Conservation (phyloP, 805 yeast species). For the Candida anglica region DNA sequence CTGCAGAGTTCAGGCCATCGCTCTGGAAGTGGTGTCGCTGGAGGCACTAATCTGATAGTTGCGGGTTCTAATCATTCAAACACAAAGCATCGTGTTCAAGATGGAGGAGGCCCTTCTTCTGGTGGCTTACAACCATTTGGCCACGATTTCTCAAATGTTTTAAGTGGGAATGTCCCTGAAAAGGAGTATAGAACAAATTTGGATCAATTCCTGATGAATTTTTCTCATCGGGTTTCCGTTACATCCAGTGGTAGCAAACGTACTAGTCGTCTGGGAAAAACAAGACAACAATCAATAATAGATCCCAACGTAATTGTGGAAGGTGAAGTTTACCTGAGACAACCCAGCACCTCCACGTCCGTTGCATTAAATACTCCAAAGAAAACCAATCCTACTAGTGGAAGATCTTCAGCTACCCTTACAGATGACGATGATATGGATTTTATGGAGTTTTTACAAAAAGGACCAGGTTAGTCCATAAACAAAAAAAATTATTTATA, state of each 20-base stretch:
- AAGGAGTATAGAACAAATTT: conserved; percentile 24
- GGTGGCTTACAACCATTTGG: conserved; percentile 5
- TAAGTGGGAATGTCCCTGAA: conserved; percentile 25
- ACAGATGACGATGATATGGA: conserved; percentile 36
- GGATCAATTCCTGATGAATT: conserved; percentile 26
- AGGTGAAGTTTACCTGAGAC: no score
- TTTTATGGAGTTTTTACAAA: conserved; percentile 42
- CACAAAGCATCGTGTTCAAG: conserved; percentile 2
- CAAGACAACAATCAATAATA: no score
- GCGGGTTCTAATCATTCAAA: neutral
- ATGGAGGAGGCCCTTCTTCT: conserved; percentile 1
- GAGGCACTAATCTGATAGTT: neutral
- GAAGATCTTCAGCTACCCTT: neutral
- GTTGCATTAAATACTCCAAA: no score
- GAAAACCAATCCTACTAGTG: no score
- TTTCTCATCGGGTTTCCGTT: conserved; percentile 7
- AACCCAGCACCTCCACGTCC: no score
- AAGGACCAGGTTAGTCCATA: conserved; percentile 24
- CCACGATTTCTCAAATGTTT: conserved; percentile 37
- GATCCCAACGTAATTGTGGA: no score
- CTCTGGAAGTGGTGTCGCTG: neutral
- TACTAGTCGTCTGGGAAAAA: no score
- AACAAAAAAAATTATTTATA: neutral
- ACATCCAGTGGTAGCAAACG: conserved; percentile 1
- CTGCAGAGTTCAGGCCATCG: neutral